These are phyloP conservation scores for Xylariaceae sp. DNA, from an alignment of 2,329 filamentous ascomycete genomes.

Conservation along the genomic window DNA sequence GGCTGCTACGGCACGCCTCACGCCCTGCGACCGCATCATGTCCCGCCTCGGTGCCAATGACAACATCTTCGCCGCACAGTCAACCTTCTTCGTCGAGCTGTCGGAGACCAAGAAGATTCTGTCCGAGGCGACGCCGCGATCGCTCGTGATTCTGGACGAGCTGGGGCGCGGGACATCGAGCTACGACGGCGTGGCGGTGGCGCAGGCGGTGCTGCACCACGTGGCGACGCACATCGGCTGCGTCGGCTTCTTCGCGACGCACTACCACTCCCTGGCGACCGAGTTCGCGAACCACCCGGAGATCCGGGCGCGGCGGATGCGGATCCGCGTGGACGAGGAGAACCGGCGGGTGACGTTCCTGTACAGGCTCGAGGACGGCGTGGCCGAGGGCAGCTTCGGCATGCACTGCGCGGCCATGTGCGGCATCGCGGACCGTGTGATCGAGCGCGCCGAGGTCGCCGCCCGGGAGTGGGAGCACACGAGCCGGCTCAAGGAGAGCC, in stretches of 20 bases:
- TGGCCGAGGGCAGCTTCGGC: constrained; percentile 93
- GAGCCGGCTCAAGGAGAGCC: constrained; percentile 77
- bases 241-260: constrained; percentile 93
- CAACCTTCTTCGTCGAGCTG: constrained; percentile 96
- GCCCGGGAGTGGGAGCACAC: constrained; percentile 95
- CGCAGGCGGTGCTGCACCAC: constrained; percentile 95
- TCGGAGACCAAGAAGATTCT: constrained; percentile 98
- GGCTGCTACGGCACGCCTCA: constrained; percentile 73
- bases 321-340: constrained; percentile 83
- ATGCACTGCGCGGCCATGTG: constrained; percentile 99
- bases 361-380: constrained; percentile 87
- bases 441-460: constrained; percentile 81
- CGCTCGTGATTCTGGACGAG: constrained; percentile 93
- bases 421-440: constrained; percentile 76
- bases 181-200: constrained; percentile 94
- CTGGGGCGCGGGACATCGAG: constrained; percentile 90
- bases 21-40: constrained; percentile 96
- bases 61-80: constrained; percentile 97
- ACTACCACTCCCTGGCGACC: constrained; percentile 89
- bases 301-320: constrained; percentile 82
- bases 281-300: constrained; percentile 90
- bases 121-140: constrained; percentile 86
- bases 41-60: constrained; percentile 94
- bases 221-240: constrained; percentile 90
- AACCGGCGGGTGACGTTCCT: constrained; percentile 89